A percentile compares a stretch with the other conserved stretches of the same genome.
Conservation (phyloP, 1,284 basidiomycete species). For the Garcileccinum viscosum region DNA sequence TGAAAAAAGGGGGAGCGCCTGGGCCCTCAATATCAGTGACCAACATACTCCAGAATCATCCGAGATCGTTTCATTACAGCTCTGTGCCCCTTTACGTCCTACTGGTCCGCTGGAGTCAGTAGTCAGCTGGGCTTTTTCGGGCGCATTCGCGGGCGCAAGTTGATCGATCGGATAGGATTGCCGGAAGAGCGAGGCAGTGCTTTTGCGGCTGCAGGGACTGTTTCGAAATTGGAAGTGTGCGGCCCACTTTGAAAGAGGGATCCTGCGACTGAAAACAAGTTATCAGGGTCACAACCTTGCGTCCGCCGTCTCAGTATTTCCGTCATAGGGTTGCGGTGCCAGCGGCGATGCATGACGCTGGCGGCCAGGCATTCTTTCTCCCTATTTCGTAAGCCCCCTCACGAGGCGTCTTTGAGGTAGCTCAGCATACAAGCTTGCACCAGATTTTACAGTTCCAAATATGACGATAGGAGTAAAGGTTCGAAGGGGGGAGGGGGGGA, state of each 20-base stretch:
- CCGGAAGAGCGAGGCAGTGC: constrained; percentile 3
- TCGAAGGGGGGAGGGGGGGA: neutral
- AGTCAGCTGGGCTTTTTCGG: neutral
- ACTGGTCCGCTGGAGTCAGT: constrained; percentile 2
- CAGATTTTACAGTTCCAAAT: neutral
- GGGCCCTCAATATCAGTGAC: constrained; percentile 2
- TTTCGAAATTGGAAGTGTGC: constrained; percentile 6
- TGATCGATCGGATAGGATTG: constrained; percentile 9
- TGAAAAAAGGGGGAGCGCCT: constrained; percentile 1
- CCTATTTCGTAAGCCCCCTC: constrained; percentile 13
- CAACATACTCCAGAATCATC: constrained; percentile 12
- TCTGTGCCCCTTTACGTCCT: neutral
- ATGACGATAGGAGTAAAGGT: neutral
- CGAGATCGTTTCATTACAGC: constrained; percentile 7
- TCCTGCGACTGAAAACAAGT: neutral
- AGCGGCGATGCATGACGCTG: neutral
- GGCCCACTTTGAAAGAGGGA: neutral
- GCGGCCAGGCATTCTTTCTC: neutral
- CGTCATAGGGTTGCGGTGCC: neutral
- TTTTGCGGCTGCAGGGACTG: constrained; percentile 6
- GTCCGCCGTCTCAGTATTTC: constrained; percentile 6
- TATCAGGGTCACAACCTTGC: neutral
- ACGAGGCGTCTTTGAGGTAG: constrained; percentile 34
- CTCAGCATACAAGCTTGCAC: constrained; percentile 4
- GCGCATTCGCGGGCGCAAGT: constrained; percentile 9